phyloP scores from a whole-genome alignment of 1,139 yeast genomes.

The Suhomyces atakaporum region DNA sequence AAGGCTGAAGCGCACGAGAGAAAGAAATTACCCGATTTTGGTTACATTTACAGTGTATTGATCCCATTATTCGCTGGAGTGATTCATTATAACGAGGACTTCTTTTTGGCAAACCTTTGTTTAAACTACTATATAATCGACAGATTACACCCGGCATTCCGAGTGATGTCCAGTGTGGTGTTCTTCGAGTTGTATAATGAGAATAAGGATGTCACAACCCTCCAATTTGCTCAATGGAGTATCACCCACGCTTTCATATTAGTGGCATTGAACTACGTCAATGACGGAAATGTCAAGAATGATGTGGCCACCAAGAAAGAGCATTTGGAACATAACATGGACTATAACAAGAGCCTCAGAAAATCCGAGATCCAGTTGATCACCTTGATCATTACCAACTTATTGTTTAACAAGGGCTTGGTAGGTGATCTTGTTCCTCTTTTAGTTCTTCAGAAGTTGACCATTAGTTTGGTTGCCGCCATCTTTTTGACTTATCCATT shows the following conservation, averaged over 20 bases:
- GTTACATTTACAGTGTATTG: conserved; percentile 36
- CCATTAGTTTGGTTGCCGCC: conserved; percentile 26
- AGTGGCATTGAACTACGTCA: conserved; percentile 30
- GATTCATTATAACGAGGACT: conserved; percentile 23
- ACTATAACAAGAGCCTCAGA: conserved; percentile 25
- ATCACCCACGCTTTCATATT: conserved; percentile 28
- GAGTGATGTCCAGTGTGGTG: conserved; percentile 31
- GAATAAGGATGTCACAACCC: conserved; percentile 18
- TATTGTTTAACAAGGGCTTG: conserved; percentile 27
- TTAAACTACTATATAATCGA: conserved; percentile 41
- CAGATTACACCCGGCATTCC: conserved; percentile 34
- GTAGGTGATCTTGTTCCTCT: conserved; percentile 23
- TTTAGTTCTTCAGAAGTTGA: conserved; percentile 37
- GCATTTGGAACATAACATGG: conserved; percentile 9
- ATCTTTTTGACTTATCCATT: conserved; percentile 20
- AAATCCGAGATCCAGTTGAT: conserved; percentile 42
- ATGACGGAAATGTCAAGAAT: conserved; percentile 22
- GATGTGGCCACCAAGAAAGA: conserved; percentile 6
- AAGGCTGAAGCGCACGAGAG: conserved; percentile 20
- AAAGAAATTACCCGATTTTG: conserved; percentile 38
- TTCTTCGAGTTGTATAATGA: conserved; percentile 36
- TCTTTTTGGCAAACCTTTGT: conserved; percentile 36
- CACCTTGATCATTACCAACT: conserved; percentile 30
- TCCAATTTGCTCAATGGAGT: conserved; percentile 27
- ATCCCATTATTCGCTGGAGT: conserved; percentile 33